Base-by-base conservation (phyloP, 2,329 filamentous ascomycete species). In the Fusarium udum region DNA sequence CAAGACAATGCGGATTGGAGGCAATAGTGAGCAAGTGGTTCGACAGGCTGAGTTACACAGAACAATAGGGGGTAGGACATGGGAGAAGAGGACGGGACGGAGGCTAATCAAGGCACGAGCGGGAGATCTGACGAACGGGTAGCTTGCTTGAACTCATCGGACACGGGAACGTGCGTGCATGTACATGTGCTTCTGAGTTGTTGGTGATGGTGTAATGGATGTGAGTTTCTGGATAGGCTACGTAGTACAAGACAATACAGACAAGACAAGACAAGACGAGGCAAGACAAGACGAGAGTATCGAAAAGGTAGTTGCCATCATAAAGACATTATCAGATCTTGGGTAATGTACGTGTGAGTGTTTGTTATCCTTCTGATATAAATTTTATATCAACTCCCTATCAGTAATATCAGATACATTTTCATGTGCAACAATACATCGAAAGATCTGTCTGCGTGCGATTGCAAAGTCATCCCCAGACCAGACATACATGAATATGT, bases 91-190 rank as follows among this genome's bases (percentile, higher is more conserved):
- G 49, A 69, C 63, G 60, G 59, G 60, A 69, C 56, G 62, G 57
- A 61, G 51, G 71, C 51, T 58, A 68, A 62, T 59, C 64, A 67
- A 68, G 71, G 55, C 63, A 59, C 66, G 59, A 51, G 64, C 60
- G 59, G 61, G 62, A 74, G 76, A 78, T 78, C 75, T 78, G 67
- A 74, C 56, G 68, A 72, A 75, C 76, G 75, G 76, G 72, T 73
- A 76, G 76, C 66, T 37, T 77, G 76, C 74, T 74, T 78, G 72
- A 73, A 69, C 69, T 75, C 74, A 78, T 78, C 75, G 76, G 75
- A 75, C 76, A 77, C 75, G 76, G 76, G 75, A 77, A 74, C 75
- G 71, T 77, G 75, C 73, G 65, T 75, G 64, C 57, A 31, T 77
- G 51, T 67, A 62, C n/a, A 64, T 56, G 48, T 48, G 62, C 61